A percentile compares a stretch with the other conserved stretches of the same genome.
These are phyloP conservation scores for Staphylotrichum longicolle DNA, from an alignment of 495 filamentous ascomycete species.

Conservation along the genomic window DNA sequence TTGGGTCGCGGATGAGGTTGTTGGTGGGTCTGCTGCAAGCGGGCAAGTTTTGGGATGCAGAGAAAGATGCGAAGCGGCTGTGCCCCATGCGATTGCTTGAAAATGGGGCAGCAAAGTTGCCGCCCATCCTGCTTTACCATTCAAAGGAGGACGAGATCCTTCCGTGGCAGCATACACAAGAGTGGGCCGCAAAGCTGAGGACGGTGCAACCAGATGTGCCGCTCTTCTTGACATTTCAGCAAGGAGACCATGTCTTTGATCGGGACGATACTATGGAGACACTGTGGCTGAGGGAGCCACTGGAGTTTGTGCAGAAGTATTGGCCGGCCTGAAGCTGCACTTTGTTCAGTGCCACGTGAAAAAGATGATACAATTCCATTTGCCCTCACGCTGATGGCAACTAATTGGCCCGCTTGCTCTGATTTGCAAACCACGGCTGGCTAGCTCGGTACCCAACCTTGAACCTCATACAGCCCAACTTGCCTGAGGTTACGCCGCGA, in stretches of 20 bases:
- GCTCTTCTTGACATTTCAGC: not conserved
- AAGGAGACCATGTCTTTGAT: conserved; percentile 7
- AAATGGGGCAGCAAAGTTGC: not conserved
- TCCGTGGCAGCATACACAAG: conserved; percentile 1
- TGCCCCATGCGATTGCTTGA: not conserved
- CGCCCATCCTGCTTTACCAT: conserved; percentile 7
- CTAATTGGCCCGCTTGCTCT: no score
- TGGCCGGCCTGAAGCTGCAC: not conserved
- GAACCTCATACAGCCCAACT: no score
- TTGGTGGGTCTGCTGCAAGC: conserved; percentile 2
- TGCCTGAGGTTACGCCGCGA: no score
- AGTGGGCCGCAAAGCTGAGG: conserved; percentile 5
- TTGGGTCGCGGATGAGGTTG: conserved; percentile 6
- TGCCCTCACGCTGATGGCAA: no score
- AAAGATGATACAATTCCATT: no score
- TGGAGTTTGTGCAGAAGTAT: conserved; percentile 7
- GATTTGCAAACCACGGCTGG: no score
- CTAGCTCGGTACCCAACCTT: no score
- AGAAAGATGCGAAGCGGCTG: not conserved
- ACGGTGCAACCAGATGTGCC: conserved; percentile 1
- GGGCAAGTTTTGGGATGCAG: not conserved
- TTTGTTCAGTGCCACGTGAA: no score
- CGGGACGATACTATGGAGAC: not conserved
- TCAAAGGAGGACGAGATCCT: conserved; percentile 1
- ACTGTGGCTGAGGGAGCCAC: not conserved